Evolutionary conservation across 2,329 filamentous ascomycete genomes (phyloP), one percentile per base, ranked within the genome.

Genomic region (Trematosphaeria pertusa): DNA sequence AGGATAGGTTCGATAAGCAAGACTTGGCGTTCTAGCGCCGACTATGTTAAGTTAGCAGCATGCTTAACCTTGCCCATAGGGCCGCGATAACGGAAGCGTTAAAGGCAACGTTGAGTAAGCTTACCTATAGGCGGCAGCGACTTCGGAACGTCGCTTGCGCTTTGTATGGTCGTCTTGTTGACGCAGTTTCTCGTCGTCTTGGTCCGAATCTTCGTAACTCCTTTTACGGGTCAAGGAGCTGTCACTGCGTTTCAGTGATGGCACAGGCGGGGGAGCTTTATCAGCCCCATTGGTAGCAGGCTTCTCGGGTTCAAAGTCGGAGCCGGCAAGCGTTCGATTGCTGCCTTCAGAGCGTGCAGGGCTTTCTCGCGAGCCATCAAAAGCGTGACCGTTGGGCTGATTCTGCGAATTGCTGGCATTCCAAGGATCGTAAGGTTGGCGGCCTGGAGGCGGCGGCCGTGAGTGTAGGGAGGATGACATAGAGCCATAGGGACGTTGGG

Each of bases 61-160:
- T n/a, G n/a, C n/a, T n/a, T n/a, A n/a, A n/a, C n/a, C n/a, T n/a
- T n/a, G n/a, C n/a, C n/a, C n/a, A n/a, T n/a, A n/a, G n/a, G n/a
- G n/a, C n/a, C n/a, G n/a, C n/a, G n/a, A n/a, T n/a, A n/a, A n/a
- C n/a, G n/a, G n/a, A n/a, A n/a, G n/a, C n/a, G n/a, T n/a, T n/a
- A n/a, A n/a, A n/a, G n/a, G n/a, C n/a, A n/a, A n/a, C n/a, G n/a
- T n/a, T n/a, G n/a, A n/a, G n/a, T n/a, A n/a, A n/a, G 10, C 60
- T 61, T 60, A 70, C 67, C 69, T 65, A 37, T 72, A 73, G 28
- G 62, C 69, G 35, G 67, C 57, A 46, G 65, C 69, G 7, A 69
- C 65, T 43, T 67, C 62, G 19, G 66, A 62, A 35, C 67, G 65
- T 39, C 69, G 56, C 49, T 73, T 73, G 12, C 69, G 64, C 48